A percentile compares a stretch with the other conserved stretches of the same genome.
These are phyloP conservation scores for Pecoramyces ruminantium DNA, from an alignment of 192 early-diverging fungal species.

Conservation along the genomic window DNA sequence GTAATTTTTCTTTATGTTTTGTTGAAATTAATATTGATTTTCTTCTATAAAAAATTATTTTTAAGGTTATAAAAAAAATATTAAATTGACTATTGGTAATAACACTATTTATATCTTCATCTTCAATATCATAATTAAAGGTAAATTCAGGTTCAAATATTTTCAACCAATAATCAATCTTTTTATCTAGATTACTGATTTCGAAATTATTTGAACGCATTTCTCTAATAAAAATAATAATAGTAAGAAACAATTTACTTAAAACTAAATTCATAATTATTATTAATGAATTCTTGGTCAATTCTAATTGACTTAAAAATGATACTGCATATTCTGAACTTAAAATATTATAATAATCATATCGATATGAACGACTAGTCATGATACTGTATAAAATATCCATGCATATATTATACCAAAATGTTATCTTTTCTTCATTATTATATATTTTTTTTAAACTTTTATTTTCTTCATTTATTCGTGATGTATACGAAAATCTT, in stretches of 20 bases:
- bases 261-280: background rate
- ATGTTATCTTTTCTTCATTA: background rate
- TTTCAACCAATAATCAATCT: background rate
- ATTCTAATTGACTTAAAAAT: background rate
- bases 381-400: background rate
- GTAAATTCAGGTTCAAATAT: background rate
- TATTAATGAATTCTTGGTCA: background rate
- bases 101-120: background rate
- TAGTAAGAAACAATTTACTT: background rate
- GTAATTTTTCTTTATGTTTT: background rate
- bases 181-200: background rate
- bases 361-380: background rate
- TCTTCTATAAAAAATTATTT: background rate
- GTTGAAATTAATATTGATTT: background rate
- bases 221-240: background rate
- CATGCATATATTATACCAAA: background rate
- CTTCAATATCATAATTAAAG: background rate
- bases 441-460: background rate
- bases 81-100: background rate
- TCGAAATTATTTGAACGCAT: background rate
- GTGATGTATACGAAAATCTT: background rate
- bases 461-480: background rate
- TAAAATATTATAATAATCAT: background rate
- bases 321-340: background rate
- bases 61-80: background rate